phyloP scores from a whole-genome alignment of 805 yeast genomes.

The Spathaspora sp. region DNA sequence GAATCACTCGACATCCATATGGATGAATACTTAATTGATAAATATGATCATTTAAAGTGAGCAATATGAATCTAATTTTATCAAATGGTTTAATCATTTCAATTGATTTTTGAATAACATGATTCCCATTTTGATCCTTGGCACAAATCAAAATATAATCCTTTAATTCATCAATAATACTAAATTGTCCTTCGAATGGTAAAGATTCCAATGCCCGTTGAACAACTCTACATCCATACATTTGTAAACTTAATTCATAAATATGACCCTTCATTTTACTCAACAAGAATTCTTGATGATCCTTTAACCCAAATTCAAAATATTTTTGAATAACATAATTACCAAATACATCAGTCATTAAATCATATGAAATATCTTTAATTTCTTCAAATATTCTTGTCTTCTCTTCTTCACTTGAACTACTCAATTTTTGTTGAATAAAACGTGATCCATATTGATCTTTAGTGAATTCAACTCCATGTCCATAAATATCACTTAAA shows the following conservation, averaged over 20 bases:
- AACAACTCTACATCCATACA: slow-evolving; percentile 98
- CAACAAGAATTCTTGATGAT: slow-evolving; percentile 67
- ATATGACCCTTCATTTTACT: slow-evolving; percentile 73
- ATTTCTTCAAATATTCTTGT: slow-evolving; percentile 84
- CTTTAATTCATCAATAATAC: slow-evolving; percentile 66
- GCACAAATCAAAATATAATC: slow-evolving; percentile 55
- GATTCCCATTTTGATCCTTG: slow-evolving; percentile 97
- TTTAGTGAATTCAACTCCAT: slow-evolving; percentile 84
- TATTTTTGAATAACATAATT: slow-evolving; percentile 94
- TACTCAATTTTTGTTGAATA: slow-evolving; percentile 81
- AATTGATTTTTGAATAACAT: slow-evolving; percentile 92
- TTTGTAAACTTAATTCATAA: slow-evolving; percentile 75
- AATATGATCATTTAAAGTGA: slow-evolving; percentile 64
- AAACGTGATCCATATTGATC: slow-evolving; percentile 98
- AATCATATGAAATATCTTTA: slow-evolving; percentile 64
- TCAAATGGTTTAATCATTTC: slow-evolving; percentile 72
- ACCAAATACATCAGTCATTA: slow-evolving; percentile 97
- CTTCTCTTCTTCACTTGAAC: slow-evolving; percentile 62
- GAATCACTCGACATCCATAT: slow-evolving; percentile 96
- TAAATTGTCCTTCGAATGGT: slow-evolving; percentile 58
- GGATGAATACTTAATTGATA: slow-evolving; percentile 91
- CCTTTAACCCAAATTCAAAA: slow-evolving; percentile 74
- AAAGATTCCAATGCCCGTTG: slow-evolving; percentile 87
- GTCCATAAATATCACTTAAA: slow-evolving; percentile 76
- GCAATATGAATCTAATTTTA: slow-evolving; percentile 66